phyloP scores from a whole-genome alignment of 306 rosid species.

The Lablab purpureus region DNA sequence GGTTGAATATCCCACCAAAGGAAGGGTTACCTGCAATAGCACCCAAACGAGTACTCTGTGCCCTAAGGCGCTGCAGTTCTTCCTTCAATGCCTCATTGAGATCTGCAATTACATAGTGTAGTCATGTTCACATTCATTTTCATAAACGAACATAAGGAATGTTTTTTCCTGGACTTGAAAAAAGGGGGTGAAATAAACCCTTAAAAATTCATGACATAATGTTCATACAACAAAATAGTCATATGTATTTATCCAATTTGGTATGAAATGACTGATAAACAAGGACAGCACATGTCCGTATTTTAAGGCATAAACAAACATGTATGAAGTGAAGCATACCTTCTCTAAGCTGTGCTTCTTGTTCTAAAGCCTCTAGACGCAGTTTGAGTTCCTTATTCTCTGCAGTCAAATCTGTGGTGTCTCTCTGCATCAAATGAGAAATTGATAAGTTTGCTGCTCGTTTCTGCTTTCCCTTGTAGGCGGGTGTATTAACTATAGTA shows the following conservation, averaged over 20 bases:
- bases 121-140: not conserved
- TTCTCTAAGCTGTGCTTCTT: slow-evolving; percentile 91
- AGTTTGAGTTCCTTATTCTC: slow-evolving; percentile 93
- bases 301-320: slow-evolving; percentile 27
- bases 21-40: slow-evolving; percentile 63
- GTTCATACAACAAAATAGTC: not conserved
- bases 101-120: slow-evolving; percentile 53
- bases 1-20: slow-evolving; percentile 68
- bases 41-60: slow-evolving; percentile 55
- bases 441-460: slow-evolving; percentile 26
- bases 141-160: not conserved
- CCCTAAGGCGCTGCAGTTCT: slow-evolving; percentile 92
- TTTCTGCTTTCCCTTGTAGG: not conserved
- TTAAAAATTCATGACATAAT: slow-evolving; percentile 6
- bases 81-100: slow-evolving; percentile 81
- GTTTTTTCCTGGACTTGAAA: not conserved
- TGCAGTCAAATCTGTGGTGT: slow-evolving; percentile 69
- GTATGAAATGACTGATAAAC: not conserved
- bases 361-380: slow-evolving; percentile 87
- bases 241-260: not conserved
- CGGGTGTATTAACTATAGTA: not conserved
- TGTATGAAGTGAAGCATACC: slow-evolving; percentile 57
- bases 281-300: slow-evolving; percentile 6
- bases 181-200: not conserved
- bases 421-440: slow-evolving; percentile 77